Base-by-base conservation (phyloP, 2,329 filamentous ascomycete genomes). In the Cladophialophora carrionii region DNA sequence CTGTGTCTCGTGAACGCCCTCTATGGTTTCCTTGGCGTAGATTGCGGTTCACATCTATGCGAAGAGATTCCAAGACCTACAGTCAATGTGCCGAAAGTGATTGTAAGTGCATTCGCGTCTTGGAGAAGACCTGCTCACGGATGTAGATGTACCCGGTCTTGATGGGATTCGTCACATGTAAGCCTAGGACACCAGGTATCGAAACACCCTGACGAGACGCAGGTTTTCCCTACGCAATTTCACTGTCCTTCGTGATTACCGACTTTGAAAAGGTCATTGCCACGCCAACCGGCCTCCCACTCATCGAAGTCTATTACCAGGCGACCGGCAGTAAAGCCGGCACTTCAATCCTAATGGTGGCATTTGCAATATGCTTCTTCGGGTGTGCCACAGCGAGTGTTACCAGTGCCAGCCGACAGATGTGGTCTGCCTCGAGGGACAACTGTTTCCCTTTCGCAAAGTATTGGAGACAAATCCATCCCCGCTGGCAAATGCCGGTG, bases 301-400 rank as follows among this genome's bases (percentile, higher is more conserved):
- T 84, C 71, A 78, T 82, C 70, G 79, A 84, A 48, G 80, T 84
- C 32, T 84, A 86, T 62, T 74, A 75, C 55, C 73, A 82, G 65
- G 80, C 79, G 8, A 82, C 81, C 0, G 71, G 73, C 14, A 81
- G 78, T 10, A 70, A 74, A 4, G 76, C 74, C 0, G 80, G 78
- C 3, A 80, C 82, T 1, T 80, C 79, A 2, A 76, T 79, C 14
- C 80, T 86, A 73, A 79, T 82, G 69, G 72, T 73, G 0, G 70
- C 83, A 56, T 77, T 84, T 64, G 76, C 83, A 22, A 34, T 67
- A 24, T 66, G 64, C 43, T 67, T 68, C 24, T 68, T 68, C 24
- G 65, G 62, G 4, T 58, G 52, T 41, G 63, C 63, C 3, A 57
- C 51, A 48, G 63, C 63, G 17, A 65, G 61, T 32, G 52, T 62